A percentile compares a stretch with the other conserved stretches of the same genome.
These are phyloP conservation scores for Pneumocystis canis DNA, from an alignment of 1,139 yeast species.

Conservation along the genomic window DNA sequence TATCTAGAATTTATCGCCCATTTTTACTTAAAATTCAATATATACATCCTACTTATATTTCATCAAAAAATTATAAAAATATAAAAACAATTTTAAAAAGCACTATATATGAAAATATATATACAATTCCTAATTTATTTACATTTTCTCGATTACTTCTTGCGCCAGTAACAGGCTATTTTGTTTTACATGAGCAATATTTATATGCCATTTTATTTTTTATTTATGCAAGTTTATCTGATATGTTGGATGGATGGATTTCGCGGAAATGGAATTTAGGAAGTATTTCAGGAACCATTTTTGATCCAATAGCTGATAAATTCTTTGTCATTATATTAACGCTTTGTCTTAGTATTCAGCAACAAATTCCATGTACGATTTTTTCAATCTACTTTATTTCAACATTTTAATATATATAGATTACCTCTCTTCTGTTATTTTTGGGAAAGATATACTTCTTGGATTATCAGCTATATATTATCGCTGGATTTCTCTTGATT, in stretches of 20 bases:
- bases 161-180: constrained; percentile 75
- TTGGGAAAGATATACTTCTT: constrained; percentile 72
- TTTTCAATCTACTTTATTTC: background rate
- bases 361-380: constrained; percentile 29
- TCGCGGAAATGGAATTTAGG: constrained; percentile 68
- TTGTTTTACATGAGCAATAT: constrained; percentile 34
- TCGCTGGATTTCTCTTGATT: constrained; percentile 59
- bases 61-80: background rate
- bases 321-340: constrained; percentile 78
- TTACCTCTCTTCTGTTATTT: constrained; percentile 51
- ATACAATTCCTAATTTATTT: constrained; percentile 71
- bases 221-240: constrained; percentile 76
- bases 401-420: constrained; percentile 29
- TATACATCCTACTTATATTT: background rate
- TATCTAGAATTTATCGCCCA: background rate
- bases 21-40: background rate
- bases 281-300: constrained; percentile 73
- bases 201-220: constrained; percentile 60
- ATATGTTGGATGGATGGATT: constrained; percentile 77
- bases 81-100: background rate
- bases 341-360: constrained; percentile 52
- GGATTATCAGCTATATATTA: constrained; percentile 63
- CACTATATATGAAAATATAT: constrained; percentile 39
- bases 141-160: constrained; percentile 64
- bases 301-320: constrained; percentile 95